Evolutionary conservation across 2,329 filamentous ascomycete species (phyloP), one percentile per base, ranked within the genome.

Genomic region (Cadophora malorum): DNA sequence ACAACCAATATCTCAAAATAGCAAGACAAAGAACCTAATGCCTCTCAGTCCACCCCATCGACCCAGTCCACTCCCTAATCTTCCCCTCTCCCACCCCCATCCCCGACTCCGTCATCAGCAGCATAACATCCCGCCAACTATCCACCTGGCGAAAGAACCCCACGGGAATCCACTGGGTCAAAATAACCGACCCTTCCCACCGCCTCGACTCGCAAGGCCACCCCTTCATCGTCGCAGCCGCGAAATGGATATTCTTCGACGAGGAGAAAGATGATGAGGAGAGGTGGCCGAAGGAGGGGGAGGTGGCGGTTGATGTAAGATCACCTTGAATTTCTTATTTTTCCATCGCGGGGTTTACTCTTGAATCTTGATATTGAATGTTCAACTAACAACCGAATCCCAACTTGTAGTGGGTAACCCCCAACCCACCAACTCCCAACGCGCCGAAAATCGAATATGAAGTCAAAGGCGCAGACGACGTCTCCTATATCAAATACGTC

Each of bases 161-260:
- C 14, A 23, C 35, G 4, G 31, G 61, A 38, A 65, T 59, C 12
- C 55, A 50, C 50, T 19, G 69, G 19, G 41, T 70, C 9, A 62
- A 61, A 45, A 23, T 62, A 21, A 62, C 59, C 1, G 59, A 62
- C 16, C 25, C 59, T 2, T 21, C 59, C 4, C 16, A 62, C 19
- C 38, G 23, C 7, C 9, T 47, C 1, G 65, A 69, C 56, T 55
- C 25, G 0, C 52, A 67, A 25, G 67, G 58, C 3, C 58, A 56
- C 1, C 23, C 60, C 2, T 31, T 69, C 25, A 47, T 70, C 14
- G 59, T 68, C 0, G 67, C 65, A 4, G 68, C 68, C n/a, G 59
- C 65, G 19, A 73, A 73, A 23, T 73, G 71, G 71, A 49, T 67
- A 6, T 53, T 73, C 60, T 73, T 41, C 9, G 28, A 62, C 0